phyloP scores from a whole-genome alignment of 2,329 filamentous ascomycete species.

The Mycogone perniciosa region DNA sequence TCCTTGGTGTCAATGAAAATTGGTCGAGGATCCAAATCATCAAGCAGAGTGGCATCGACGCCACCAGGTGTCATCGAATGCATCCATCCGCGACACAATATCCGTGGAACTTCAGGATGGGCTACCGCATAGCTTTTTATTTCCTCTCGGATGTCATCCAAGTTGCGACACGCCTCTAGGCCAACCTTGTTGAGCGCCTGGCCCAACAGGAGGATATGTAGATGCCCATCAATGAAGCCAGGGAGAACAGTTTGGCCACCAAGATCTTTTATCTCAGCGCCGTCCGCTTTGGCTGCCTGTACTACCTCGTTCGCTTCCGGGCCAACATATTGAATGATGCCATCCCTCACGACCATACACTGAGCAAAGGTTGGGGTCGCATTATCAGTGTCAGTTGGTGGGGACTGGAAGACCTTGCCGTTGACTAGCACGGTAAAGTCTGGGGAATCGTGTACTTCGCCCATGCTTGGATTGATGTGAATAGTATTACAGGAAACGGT shows the following conservation, averaged over 20 bases:
- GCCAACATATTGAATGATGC: slow-evolving; percentile 30
- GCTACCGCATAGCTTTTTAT: slow-evolving; percentile 40
- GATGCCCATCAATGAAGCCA: slow-evolving; percentile 52
- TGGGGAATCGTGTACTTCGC: slow-evolving; percentile 3
- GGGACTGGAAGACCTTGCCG: slow-evolving; percentile 17
- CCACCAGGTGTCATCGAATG: slow-evolving; percentile 41
- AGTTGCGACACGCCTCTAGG: slow-evolving; percentile 40
- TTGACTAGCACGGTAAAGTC: slow-evolving; percentile 16
- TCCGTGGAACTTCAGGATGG: slow-evolving; percentile 41
- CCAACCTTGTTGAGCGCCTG: slow-evolving; percentile 46
- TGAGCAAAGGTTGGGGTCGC: slow-evolving; percentile 12
- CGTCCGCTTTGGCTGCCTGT: slow-evolving; percentile 18
- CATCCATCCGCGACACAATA: slow-evolving; percentile 52
- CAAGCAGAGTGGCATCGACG: slow-evolving; percentile 39
- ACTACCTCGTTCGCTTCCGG: slow-evolving; percentile 21
- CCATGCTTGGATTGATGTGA: slow-evolving; percentile 9
- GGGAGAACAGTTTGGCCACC: slow-evolving; percentile 39
- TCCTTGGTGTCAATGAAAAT: slow-evolving; percentile 53
- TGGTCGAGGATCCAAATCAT: slow-evolving; percentile 47
- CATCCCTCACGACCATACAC: slow-evolving; percentile 29
- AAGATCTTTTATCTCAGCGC: slow-evolving; percentile 23
- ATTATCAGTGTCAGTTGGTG: background rate
- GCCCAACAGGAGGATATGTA: slow-evolving; percentile 49
- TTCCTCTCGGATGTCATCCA: slow-evolving; percentile 43
- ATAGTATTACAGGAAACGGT: background rate